A percentile compares a stretch with the other conserved stretches of the same genome.
These are phyloP conservation scores for Trichomonas tenax DNA, from an alignment of 208 protist species.

Conservation along the genomic window DNA sequence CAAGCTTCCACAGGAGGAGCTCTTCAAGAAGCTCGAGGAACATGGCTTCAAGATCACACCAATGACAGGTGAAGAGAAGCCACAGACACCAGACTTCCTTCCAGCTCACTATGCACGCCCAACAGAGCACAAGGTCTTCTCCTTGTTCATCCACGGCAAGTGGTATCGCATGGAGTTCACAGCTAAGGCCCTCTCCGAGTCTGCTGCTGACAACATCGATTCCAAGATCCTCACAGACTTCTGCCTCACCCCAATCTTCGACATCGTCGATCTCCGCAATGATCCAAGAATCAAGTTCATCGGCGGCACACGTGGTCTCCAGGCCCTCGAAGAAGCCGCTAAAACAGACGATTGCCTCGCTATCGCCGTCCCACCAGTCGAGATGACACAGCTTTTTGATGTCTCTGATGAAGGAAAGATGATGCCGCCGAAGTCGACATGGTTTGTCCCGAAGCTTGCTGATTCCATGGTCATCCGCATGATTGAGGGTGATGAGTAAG, in stretches of 20 bases:
- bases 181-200: not conserved
- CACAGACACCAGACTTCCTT: not conserved
- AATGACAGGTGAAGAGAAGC: not conserved
- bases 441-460: constrained; percentile 18
- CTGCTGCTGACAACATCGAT: not conserved
- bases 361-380: not conserved
- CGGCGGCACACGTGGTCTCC: not conserved
- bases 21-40: not conserved
- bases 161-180: not conserved
- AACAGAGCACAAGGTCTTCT: not conserved
- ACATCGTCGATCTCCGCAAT: not conserved
- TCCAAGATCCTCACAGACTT: constrained; percentile 16
- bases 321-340: not conserved
- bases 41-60: not conserved
- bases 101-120: not conserved
- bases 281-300: not conserved
- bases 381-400: not conserved
- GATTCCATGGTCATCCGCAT: not conserved
- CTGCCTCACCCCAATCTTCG: constrained; percentile 1
- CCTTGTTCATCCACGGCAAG: not conserved
- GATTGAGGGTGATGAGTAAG: not conserved
- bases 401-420: not conserved
- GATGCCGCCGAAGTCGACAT: constrained; percentile 22
- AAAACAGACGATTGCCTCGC: not conserved
- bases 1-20: not conserved